phyloP scores from a whole-genome alignment of 805 yeast species.

The Hermanozyma aechmeae region DNA sequence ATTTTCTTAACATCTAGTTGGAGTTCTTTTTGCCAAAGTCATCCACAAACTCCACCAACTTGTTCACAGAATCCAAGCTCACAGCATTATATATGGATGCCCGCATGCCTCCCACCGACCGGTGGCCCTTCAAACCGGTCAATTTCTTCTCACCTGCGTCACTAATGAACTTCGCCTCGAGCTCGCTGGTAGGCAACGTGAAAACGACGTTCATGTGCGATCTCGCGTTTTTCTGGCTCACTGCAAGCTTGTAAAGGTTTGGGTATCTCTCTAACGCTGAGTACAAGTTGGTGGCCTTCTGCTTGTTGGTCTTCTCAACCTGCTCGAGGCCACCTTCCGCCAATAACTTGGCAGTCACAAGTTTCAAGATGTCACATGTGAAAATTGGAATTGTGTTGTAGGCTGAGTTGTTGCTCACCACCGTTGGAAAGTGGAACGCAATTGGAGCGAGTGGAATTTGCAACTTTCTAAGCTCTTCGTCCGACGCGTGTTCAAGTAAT shows the following conservation, averaged over 20 bases:
- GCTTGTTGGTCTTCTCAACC: conserved; percentile 48
- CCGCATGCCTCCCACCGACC: conserved; percentile 96
- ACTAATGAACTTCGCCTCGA: conserved; percentile 62
- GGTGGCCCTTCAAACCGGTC: conserved; percentile 86
- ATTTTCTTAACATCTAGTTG: no score
- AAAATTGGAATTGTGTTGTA: conserved; percentile 95
- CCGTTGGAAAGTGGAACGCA: conserved; percentile 80
- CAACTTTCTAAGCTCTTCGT: conserved; percentile 46
- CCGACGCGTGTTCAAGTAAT: conserved; percentile 58
- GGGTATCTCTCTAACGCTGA: conserved; percentile 56
- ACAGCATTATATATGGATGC: conserved; percentile 91
- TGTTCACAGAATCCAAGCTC: conserved; percentile 45
- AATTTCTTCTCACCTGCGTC: conserved; percentile 53
- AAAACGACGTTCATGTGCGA: conserved; percentile 93
- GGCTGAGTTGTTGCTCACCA: conserved; percentile 81
- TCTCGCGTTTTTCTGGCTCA: conserved; percentile 46
- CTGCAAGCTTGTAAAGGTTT: conserved; percentile 58
- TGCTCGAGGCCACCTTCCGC: conserved; percentile 61
- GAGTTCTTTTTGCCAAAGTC: conserved; percentile 47
- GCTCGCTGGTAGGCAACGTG: conserved; percentile 53
- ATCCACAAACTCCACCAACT: conserved; percentile 46
- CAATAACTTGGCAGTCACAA: conserved; percentile 60
- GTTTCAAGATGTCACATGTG: conserved; percentile 75
- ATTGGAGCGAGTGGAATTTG: conserved; percentile 80
- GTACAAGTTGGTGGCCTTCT: conserved; percentile 61